These are phyloP conservation scores for Capsicum rhomboideum DNA, from an alignment of 257 asterid genomes.

Conservation along the genomic window DNA sequence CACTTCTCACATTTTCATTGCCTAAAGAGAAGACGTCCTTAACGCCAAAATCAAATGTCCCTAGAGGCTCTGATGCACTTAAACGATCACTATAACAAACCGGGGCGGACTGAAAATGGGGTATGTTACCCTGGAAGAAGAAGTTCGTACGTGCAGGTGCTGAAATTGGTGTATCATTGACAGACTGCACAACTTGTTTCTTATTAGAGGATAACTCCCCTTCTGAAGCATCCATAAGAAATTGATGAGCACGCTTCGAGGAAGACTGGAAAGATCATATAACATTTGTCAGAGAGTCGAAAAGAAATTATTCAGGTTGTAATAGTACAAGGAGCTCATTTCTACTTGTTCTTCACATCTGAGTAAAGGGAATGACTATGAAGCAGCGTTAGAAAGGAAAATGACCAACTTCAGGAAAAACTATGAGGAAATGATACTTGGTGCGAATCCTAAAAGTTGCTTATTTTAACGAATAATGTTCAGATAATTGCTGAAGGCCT, in stretches of 20 bases:
- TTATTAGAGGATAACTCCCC: constrained; percentile 34
- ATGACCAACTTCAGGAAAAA: too few species aligned
- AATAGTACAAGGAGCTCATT: too few species aligned
- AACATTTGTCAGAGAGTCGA: not conserved
- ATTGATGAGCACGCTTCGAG: constrained; percentile 47
- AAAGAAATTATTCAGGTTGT: not conserved
- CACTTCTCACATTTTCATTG: too few species aligned
- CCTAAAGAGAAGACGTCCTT: too few species aligned
- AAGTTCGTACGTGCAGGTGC: constrained; percentile 24
- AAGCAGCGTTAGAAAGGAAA: too few species aligned
- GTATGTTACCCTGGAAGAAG: constrained; percentile 24
- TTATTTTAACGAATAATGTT: too few species aligned
- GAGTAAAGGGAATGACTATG: too few species aligned
- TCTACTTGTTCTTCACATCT: too few species aligned
- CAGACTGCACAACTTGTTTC: constrained; percentile 53
- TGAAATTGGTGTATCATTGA: constrained; percentile 15
- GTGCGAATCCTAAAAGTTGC: not conserved
- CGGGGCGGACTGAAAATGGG: constrained; percentile 24
- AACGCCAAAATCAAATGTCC: too few species aligned
- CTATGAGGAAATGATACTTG: too few species aligned
- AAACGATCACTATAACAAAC: constrained; percentile 20
- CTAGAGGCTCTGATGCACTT: too few species aligned
- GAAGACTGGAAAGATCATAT: constrained; percentile 29
- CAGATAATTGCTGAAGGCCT: not conserved
- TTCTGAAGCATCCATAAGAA: constrained; percentile 32